Evolutionary conservation across 176 grass and related monocot genomes (phyloP), one percentile per base, ranked within the genome.

Genomic region (Puya raimondii): DNA sequence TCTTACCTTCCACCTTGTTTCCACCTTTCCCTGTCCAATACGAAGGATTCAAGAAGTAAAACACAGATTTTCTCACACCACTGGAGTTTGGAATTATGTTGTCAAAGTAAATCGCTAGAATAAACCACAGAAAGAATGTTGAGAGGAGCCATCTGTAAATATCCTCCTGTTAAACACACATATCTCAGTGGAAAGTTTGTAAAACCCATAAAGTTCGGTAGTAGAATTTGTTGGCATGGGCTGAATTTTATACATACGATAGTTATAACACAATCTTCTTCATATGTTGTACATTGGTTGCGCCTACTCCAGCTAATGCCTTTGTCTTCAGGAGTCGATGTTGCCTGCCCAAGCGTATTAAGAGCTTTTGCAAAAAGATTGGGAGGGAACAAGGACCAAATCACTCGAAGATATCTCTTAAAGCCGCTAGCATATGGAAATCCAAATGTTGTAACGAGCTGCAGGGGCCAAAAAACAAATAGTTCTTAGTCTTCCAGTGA

Each of bases 1-100:
- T n/a, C 15, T 17, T 18, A 59, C 89, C 86, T 88, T 78, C 56
- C 51, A 90, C 86, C 71, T 85, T 92, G 69, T 82, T 86, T 85
- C 80, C 87, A 51, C 89, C 92, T 81, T 77, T 88, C 53, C 89
- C 89, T n/a, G 80, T 97, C 94, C 94, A 97, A 74, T 97, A 92
- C 47, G 84, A 88, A 81, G 94, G 94, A 70, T 73, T 90, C 70
- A 97, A 81, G 88, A 97, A 97, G 72, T 97, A 92, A 65, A 92
- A 88, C 13, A 85, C 16, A n/a, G 86, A 85, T 81, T 92, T 97
- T 65, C 94, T 80, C 71, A 97, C 94, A 69, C 94, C 94, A 47
- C 79, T 85, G 22, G 83, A 81, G 81, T 97, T 97, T 70, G 86
- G 94, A 80, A 97, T 85, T 85, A 90, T 87, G 71, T 97, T 97